Percentiles rank a stretch among this genome's conserved stretches.
These are phyloP conservation scores for Aspergillus bertholletiae DNA, from an alignment of 495 filamentous ascomycete genomes.

Conservation along the genomic window DNA sequence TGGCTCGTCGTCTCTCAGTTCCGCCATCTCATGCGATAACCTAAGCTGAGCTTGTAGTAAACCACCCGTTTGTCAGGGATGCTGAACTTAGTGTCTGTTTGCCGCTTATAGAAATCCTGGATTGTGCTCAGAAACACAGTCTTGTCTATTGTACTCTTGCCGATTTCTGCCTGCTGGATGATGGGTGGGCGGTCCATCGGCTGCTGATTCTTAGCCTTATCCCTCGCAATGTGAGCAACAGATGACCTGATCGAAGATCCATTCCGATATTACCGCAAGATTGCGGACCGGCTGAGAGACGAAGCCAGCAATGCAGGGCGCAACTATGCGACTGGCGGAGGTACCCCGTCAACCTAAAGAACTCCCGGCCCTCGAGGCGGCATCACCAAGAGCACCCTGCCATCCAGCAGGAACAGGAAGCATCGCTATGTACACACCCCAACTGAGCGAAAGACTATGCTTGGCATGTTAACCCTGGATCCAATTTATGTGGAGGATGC, in stretches of 20 bases:
- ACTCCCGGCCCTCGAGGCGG: slow-evolving; percentile 15
- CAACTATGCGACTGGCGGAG: slow-evolving; percentile 1
- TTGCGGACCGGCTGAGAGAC: slow-evolving; percentile 17
- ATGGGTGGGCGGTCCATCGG: too few species aligned
- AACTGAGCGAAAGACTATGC: neutral
- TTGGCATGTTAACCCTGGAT: slow-evolving; percentile 7
- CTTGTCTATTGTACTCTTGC: too few species aligned
- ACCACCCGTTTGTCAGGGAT: too few species aligned
- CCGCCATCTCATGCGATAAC: too few species aligned
- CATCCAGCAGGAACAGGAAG: slow-evolving; percentile 6
- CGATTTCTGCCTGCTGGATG: too few species aligned
- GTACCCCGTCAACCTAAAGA: slow-evolving; percentile 9
- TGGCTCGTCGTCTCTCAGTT: too few species aligned
- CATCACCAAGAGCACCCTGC: slow-evolving; percentile 7
- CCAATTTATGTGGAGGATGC: slow-evolving; percentile 17
- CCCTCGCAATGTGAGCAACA: slow-evolving; percentile 21
- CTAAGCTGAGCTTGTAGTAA: too few species aligned
- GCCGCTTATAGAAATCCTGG: too few species aligned
- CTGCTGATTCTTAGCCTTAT: slow-evolving; percentile 15
- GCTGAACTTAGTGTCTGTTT: too few species aligned
- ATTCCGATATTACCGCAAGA: slow-evolving; percentile 15
- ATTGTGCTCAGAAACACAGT: too few species aligned
- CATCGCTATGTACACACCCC: neutral
- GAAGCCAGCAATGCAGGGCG: slow-evolving; percentile 5
- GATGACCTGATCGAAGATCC: slow-evolving; percentile 21